These are phyloP conservation scores for Chenopodium formosanum DNA, from an alignment of 148 eudicot genomes.

Conservation along the genomic window DNA sequence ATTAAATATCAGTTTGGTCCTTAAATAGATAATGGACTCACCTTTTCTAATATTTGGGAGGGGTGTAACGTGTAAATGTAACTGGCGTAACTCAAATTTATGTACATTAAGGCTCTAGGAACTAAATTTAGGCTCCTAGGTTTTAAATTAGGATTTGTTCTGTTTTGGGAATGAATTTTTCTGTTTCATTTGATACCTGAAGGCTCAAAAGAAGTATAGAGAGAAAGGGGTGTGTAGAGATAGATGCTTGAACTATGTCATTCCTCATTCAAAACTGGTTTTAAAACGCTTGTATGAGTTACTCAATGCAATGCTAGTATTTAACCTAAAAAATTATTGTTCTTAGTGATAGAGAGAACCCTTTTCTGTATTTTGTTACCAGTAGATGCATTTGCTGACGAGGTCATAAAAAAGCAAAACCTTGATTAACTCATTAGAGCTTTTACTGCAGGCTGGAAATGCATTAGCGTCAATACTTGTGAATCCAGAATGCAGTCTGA, in stretches of 20 bases:
- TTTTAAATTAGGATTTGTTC: no score
- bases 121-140: background rate
- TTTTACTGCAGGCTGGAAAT: slow-evolving; percentile 59
- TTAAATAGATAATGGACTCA: background rate
- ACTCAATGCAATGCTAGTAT: background rate
- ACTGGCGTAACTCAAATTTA: background rate
- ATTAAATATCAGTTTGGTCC: background rate
- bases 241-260: background rate
- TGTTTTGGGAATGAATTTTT: no score
- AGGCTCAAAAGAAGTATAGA: background rate
- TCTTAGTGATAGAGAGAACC: background rate
- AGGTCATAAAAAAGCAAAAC: background rate
- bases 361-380: background rate
- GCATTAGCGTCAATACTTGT: slow-evolving; percentile 53
- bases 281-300: no score
- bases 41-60: background rate
- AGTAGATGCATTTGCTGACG: background rate
- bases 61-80: background rate
- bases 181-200: no score
- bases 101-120: background rate
- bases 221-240: background rate
- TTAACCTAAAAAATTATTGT: no score
- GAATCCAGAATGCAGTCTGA: slow-evolving; percentile 57
- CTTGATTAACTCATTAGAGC: slow-evolving; percentile 7
- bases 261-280: background rate